Percentiles rank a stretch among this genome's conserved stretches.
Conservation (phyloP, 1,284 basidiomycete species). For the Papiliotrema terrestris region DNA sequence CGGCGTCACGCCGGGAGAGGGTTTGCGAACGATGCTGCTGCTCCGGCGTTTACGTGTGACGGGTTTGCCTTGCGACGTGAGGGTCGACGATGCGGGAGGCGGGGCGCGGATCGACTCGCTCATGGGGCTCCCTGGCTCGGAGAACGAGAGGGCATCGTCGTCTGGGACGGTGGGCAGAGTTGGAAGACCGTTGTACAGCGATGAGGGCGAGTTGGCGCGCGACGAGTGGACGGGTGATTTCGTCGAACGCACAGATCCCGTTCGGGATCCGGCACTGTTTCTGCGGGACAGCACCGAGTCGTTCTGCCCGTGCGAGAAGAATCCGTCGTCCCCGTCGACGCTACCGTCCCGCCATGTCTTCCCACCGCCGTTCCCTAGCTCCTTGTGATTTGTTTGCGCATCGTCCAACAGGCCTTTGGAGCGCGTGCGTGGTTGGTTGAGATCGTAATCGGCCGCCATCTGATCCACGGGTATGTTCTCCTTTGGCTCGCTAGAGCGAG, state of each 20-base stretch:
- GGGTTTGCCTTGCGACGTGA: conserved; percentile 9
- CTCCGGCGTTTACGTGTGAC: conserved; percentile 31
- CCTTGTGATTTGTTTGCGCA: not conserved
- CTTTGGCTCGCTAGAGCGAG: conserved; percentile 4
- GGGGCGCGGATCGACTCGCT: conserved; percentile 1
- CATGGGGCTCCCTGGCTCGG: conserved; percentile 7
- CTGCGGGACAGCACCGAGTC: not conserved
- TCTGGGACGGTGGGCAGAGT: conserved; percentile 36
- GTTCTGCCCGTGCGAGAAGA: not conserved
- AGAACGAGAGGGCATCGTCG: conserved; percentile 16
- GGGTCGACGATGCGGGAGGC: conserved; percentile 1
- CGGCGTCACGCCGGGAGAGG: conserved; percentile 42
- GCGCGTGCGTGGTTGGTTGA: not conserved
- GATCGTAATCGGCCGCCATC: not conserved
- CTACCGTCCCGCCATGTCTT: conserved; percentile 15
- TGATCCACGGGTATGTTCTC: conserved; percentile 8
- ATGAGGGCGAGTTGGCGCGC: not conserved
- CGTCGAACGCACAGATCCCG: not conserved
- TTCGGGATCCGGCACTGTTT: not conserved
- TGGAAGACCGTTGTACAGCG: conserved; percentile 20
- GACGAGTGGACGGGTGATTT: conserved; percentile 12
- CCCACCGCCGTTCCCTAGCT: conserved; percentile 12
- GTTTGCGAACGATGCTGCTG: conserved; percentile 38
- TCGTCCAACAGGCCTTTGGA: not conserved
- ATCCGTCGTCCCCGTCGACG: conserved; percentile 9